Percentiles rank a stretch among this genome's conserved stretches.
Conservation (phyloP, 1,284 basidiomycete genomes). For the Pseudozyma flocculosa region DNA sequence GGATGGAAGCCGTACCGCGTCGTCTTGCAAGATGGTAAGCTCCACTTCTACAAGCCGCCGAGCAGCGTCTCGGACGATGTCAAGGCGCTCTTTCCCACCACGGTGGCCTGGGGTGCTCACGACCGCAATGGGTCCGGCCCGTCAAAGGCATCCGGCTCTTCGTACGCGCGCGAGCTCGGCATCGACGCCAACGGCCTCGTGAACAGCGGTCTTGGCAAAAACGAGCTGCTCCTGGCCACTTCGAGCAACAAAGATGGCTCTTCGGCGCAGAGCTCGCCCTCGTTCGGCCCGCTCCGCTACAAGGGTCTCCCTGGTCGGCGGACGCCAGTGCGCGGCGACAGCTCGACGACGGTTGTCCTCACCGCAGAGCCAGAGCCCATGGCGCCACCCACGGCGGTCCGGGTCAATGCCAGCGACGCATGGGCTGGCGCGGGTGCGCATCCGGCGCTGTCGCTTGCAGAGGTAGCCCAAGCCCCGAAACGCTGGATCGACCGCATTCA, state of each 20-base stretch:
- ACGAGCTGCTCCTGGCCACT: slow-evolving; percentile 43
- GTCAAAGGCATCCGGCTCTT: neutral
- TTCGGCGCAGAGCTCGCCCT: slow-evolving; percentile 17
- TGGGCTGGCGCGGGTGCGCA: slow-evolving; percentile 42
- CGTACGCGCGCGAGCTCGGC: slow-evolving; percentile 1
- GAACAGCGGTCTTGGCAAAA: slow-evolving; percentile 39
- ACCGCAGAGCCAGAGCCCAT: neutral
- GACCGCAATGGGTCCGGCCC: slow-evolving; percentile 9
- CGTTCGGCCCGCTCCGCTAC: neutral
- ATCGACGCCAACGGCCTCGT: slow-evolving; percentile 34
- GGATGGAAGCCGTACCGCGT: slow-evolving; percentile 57
- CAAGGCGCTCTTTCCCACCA: slow-evolving; percentile 40
- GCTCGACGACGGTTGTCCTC: neutral
- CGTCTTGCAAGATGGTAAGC: slow-evolving; percentile 42
- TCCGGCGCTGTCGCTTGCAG: slow-evolving; percentile 36
- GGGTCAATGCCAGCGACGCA: neutral
- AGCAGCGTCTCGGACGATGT: slow-evolving; percentile 49
- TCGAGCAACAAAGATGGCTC: slow-evolving; percentile 20
- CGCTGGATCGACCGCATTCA: slow-evolving; percentile 44
- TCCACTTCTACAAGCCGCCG: slow-evolving; percentile 54
- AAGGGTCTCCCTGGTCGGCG: neutral
- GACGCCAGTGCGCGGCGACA: neutral
- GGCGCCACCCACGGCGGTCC: too few species aligned
- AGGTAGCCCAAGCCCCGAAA: slow-evolving; percentile 17
- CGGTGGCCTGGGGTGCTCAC: slow-evolving; percentile 12